A percentile compares a stretch with the other conserved stretches of the same genome.
Evolutionary conservation across 1,284 basidiomycete genomes (phyloP).

Genomic region (Malassezia obtusa): DNA sequence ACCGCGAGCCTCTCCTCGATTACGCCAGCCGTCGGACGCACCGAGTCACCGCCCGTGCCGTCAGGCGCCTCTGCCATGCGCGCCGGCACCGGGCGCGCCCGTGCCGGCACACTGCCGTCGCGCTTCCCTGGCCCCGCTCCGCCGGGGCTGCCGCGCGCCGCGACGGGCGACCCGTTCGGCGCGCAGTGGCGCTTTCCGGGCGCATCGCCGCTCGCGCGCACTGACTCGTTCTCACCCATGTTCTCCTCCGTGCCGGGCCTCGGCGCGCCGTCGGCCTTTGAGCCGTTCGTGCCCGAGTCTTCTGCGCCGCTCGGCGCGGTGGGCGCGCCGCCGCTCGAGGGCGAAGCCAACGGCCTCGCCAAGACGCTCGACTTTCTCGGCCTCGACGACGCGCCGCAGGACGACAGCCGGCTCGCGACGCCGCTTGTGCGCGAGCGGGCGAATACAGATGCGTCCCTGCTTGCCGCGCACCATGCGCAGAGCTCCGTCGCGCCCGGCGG

Average conservation of each 20-base stretch:
- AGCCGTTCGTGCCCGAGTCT: neutral
- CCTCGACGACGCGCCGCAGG: conserved; percentile 13
- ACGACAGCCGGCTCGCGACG: neutral
- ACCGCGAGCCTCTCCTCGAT: neutral
- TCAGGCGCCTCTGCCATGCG: neutral
- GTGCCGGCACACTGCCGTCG: conserved; percentile 12
- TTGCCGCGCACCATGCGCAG: neutral
- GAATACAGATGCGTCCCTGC: neutral
- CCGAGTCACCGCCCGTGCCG: neutral
- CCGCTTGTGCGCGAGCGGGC: conserved; percentile 3
- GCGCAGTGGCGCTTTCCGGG: neutral
- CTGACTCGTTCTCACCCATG: neutral
- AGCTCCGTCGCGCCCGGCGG: neutral
- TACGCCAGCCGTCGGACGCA: neutral
- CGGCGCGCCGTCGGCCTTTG: neutral
- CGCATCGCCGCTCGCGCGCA: neutral
- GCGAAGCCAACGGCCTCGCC: neutral
- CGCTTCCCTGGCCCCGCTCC: conserved; percentile 4
- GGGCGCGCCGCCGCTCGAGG: neutral
- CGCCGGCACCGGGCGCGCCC: conserved; percentile 6
- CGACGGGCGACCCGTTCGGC: neutral
- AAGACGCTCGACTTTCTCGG: conserved; percentile 39
- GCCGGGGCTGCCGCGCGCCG: neutral
- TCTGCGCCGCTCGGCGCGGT: neutral
- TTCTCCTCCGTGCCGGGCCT: neutral